A percentile compares a stretch with the other conserved stretches of the same genome.
phyloP scores from a whole-genome alignment of 306 rosid species.

The Quercus parvula region DNA sequence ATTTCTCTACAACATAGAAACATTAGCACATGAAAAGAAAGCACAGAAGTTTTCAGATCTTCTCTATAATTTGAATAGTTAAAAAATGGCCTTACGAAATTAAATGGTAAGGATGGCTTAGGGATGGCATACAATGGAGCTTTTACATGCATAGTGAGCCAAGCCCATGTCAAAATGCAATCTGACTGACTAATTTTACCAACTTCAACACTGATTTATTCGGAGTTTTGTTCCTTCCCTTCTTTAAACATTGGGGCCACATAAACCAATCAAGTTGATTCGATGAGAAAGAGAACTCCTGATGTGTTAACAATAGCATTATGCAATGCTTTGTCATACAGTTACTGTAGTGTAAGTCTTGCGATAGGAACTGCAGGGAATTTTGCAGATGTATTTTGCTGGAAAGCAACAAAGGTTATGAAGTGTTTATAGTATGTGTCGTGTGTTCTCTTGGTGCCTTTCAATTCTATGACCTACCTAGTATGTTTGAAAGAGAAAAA shows the following conservation, averaged over 20 bases:
- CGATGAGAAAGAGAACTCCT: not conserved
- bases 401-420: too few species aligned
- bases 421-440: too few species aligned
- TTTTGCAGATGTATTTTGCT: too few species aligned
- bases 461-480: too few species aligned
- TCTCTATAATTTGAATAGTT: not conserved
- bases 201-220: not conserved
- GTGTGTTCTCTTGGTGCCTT: too few species aligned
- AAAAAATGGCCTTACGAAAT: not conserved
- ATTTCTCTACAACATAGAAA: slow-evolving; percentile 12
- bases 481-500: too few species aligned
- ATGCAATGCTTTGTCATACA: too few species aligned
- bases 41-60: not conserved
- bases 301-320: not conserved
- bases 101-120: not conserved
- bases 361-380: too few species aligned
- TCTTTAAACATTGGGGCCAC: not conserved
- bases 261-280: not conserved
- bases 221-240: not conserved
- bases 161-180: not conserved
- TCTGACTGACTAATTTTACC: not conserved
- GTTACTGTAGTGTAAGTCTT: too few species aligned
- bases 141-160: not conserved
- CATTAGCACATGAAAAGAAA: not conserved
- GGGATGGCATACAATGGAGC: not conserved